Conservation (phyloP, 352 stramenopile genomes). For the Globisporangium nagaii region DNA sequence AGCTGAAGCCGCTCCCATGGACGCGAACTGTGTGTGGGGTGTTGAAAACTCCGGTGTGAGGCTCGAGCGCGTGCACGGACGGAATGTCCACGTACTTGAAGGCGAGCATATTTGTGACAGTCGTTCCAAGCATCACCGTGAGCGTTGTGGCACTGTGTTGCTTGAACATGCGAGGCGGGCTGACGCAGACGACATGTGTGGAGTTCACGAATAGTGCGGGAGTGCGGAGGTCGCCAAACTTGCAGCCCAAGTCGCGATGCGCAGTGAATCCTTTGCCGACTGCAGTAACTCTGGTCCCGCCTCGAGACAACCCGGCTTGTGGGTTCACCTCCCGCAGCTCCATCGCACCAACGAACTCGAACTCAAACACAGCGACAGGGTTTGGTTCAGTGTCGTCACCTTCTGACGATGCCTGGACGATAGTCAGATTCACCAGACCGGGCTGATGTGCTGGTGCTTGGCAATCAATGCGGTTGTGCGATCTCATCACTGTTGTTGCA, state of each 20-base stretch:
- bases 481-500: conserved; percentile 4
- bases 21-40: conserved; percentile 16
- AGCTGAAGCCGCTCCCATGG: conserved; percentile 14
- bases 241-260: conserved; percentile 24
- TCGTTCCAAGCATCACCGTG: conserved; percentile 19
- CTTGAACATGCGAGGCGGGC: conserved; percentile 24
- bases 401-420: conserved; percentile 5
- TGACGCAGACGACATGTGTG: conserved; percentile 20
- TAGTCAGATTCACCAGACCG: conserved; percentile 15
- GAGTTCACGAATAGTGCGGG: conserved; percentile 21
- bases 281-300: conserved; percentile 22
- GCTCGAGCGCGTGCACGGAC: conserved; percentile 18
- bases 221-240: conserved; percentile 22
- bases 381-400: neutral
- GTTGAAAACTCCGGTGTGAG: conserved; percentile 21
- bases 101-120: conserved; percentile 6
- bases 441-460: conserved; percentile 16
- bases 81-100: conserved; percentile 31
- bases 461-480: conserved; percentile 17
- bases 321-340: conserved; percentile 19
- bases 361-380: conserved; percentile 21
- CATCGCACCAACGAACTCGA: conserved; percentile 30
- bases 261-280: conserved; percentile 30
- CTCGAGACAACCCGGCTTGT: conserved; percentile 17
- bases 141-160: conserved; percentile 7